phyloP scores from a whole-genome alignment of 2,329 filamentous ascomycete genomes.

The Blastomyces emzantsi region DNA sequence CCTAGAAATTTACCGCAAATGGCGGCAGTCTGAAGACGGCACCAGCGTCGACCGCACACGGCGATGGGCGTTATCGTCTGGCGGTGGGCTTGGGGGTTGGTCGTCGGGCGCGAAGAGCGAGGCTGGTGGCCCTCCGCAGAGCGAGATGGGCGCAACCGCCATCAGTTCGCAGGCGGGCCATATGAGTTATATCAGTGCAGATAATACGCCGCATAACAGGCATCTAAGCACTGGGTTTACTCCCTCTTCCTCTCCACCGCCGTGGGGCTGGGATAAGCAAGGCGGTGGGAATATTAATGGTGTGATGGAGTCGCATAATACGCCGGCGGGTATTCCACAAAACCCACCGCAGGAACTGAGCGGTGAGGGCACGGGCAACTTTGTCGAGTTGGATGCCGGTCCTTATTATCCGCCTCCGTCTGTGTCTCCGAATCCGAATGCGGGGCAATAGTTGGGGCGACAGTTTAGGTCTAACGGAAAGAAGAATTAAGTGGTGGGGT shows the following conservation, averaged over 20 bases:
- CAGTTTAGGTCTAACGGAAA: not conserved
- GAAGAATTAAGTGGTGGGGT: too few relatives aligned
- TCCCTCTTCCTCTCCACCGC: not conserved
- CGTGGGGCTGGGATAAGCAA: not conserved
- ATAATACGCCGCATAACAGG: not conserved
- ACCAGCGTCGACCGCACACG: conserved; percentile 25
- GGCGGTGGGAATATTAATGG: conserved; percentile 12
- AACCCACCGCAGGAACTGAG: not conserved
- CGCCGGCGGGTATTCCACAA: not conserved
- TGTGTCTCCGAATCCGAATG: not conserved
- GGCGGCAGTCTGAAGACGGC: conserved; percentile 28
- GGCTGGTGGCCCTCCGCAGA: conserved; percentile 1
- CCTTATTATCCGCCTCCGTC: not conserved
- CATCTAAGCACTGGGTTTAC: not conserved
- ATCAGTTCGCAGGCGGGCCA: conserved; percentile 12
- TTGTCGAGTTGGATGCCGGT: not conserved
- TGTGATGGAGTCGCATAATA: conserved; percentile 5
- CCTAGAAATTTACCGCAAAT: conserved; percentile 28
- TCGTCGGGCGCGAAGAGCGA: conserved; percentile 17
- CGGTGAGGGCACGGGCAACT: not conserved
- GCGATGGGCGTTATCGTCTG: conserved; percentile 23
- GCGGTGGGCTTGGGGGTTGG: conserved; percentile 17
- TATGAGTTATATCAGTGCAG: conserved; percentile 16
- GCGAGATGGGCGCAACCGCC: conserved; percentile 6
- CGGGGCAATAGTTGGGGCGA: not conserved